phyloP scores from a whole-genome alignment of 805 yeast species.

The Metschnikowia sp. region DNA sequence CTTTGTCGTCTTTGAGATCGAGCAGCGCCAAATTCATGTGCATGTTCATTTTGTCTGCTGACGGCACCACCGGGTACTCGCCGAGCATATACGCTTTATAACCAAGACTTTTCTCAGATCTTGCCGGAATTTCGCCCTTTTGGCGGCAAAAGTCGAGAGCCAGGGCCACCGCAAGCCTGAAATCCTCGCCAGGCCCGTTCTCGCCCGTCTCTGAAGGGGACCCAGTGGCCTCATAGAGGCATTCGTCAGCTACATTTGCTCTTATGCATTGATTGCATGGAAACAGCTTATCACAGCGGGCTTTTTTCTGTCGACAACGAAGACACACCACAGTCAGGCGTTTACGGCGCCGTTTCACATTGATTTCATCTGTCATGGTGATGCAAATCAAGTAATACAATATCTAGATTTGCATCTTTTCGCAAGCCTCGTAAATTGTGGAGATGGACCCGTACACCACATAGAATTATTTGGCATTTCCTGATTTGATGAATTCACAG shows the following conservation, averaged over 20 bases:
- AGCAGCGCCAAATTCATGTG: slow-evolving; percentile 13
- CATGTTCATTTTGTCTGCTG: slow-evolving; percentile 13
- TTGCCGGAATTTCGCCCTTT: not conserved
- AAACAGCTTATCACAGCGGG: slow-evolving; percentile 12
- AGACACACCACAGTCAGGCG: slow-evolving; percentile 16
- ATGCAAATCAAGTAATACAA: too few species aligned
- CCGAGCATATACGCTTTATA: slow-evolving; percentile 8
- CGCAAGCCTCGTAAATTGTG: too few species aligned
- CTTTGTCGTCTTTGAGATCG: not conserved
- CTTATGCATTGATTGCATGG: slow-evolving; percentile 15
- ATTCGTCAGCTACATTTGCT: slow-evolving; percentile 12
- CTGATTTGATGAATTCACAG: too few species aligned
- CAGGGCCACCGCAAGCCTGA: not conserved
- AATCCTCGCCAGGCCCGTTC: not conserved
- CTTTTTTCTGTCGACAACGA: slow-evolving; percentile 17
- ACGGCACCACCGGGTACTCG: slow-evolving; percentile 13
- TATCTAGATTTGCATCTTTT: too few species aligned
- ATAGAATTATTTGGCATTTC: too few species aligned
- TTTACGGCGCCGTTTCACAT: slow-evolving; percentile 9
- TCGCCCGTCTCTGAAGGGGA: not conserved
- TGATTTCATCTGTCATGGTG: too few species aligned
- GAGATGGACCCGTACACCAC: too few species aligned
- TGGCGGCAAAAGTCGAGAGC: not conserved
- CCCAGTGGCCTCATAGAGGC: slow-evolving; percentile 9
- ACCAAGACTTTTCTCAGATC: not conserved